Evolutionary conservation across 495 filamentous ascomycete genomes (phyloP).

Genomic region (Schizothecium vesticola): DNA sequence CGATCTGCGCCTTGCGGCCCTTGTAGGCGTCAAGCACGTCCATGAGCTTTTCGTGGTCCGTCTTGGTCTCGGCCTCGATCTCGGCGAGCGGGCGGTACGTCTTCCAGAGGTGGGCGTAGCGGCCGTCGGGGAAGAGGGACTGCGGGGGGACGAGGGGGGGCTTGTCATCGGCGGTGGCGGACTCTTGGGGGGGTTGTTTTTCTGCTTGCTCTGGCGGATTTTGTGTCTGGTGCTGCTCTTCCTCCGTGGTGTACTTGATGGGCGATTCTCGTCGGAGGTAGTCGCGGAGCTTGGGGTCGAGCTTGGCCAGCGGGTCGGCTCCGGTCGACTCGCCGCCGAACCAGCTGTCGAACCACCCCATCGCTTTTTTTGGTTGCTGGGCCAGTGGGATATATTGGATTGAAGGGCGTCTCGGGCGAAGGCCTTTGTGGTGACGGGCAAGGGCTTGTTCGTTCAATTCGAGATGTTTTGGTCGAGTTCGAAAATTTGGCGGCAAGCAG

Average conservation of each 20-base stretch:
- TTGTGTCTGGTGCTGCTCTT: slow-evolving; percentile 7
- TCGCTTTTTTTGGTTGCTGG: slow-evolving; percentile 19
- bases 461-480: neutral
- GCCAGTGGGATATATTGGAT: neutral
- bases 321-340: slow-evolving; percentile 30
- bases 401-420: neutral
- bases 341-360: slow-evolving; percentile 66
- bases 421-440: neutral
- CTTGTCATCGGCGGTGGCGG: neutral
- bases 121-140: slow-evolving; percentile 62
- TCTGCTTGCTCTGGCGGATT: slow-evolving; percentile 4
- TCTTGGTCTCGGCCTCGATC: slow-evolving; percentile 58
- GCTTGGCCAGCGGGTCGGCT: slow-evolving; percentile 68
- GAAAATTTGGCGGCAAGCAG: slow-evolving; percentile 22
- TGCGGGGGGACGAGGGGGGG: slow-evolving; percentile 30
- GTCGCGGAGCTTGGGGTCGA: slow-evolving; percentile 78
- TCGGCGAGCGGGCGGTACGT: slow-evolving; percentile 65
- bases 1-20: slow-evolving; percentile 69
- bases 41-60: slow-evolving; percentile 64
- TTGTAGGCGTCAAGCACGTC: slow-evolving; percentile 81
- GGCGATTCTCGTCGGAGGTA: slow-evolving; percentile 82
- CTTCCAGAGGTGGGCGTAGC: slow-evolving; percentile 92
- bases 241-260: slow-evolving; percentile 55
- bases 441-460: neutral
- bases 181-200: slow-evolving; percentile 3